A percentile compares a stretch with the other conserved stretches of the same genome.
phyloP scores from a whole-genome alignment of 345 rosid species.

The Camelina hispida region DNA sequence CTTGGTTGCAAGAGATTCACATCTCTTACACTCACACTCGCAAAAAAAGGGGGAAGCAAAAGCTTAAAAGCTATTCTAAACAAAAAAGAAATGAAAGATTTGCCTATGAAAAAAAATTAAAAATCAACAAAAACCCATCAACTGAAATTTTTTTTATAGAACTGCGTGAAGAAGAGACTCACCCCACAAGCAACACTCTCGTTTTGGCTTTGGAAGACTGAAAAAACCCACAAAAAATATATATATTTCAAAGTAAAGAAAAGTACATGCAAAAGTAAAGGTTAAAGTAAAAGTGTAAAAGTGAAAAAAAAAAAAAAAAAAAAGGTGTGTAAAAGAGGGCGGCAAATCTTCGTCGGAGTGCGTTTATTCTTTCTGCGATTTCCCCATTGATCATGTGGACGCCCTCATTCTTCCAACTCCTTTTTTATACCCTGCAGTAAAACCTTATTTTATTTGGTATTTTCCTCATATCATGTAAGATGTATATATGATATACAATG shows the following conservation, averaged over 20 bases:
- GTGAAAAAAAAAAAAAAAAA: slow-evolving; percentile 12
- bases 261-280: slow-evolving; percentile 42
- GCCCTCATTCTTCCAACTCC: slow-evolving; percentile 42
- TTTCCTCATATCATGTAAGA: not conserved
- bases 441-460: slow-evolving; percentile 6
- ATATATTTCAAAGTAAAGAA: slow-evolving; percentile 31
- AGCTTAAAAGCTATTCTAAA: slow-evolving; percentile 18
- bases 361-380: slow-evolving; percentile 51
- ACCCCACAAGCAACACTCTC: slow-evolving; percentile 33
- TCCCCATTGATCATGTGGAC: slow-evolving; percentile 35
- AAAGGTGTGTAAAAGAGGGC: slow-evolving; percentile 2
- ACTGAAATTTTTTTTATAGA: not conserved
- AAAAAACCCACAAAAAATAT: not conserved
- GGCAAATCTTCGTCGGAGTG: slow-evolving; percentile 58
- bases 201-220: slow-evolving; percentile 26
- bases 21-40: not conserved
- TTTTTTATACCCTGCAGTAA: not conserved
- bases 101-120: not conserved
- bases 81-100: slow-evolving; percentile 1
- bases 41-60: not conserved
- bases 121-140: slow-evolving; percentile 23
- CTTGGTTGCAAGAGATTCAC: not conserved
- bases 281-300: slow-evolving; percentile 37
- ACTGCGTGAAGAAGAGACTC: slow-evolving; percentile 36
- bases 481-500: too few species aligned